Evolutionary conservation across 805 yeast species (phyloP).

Genomic region (Zygosaccharomyces bailii): DNA sequence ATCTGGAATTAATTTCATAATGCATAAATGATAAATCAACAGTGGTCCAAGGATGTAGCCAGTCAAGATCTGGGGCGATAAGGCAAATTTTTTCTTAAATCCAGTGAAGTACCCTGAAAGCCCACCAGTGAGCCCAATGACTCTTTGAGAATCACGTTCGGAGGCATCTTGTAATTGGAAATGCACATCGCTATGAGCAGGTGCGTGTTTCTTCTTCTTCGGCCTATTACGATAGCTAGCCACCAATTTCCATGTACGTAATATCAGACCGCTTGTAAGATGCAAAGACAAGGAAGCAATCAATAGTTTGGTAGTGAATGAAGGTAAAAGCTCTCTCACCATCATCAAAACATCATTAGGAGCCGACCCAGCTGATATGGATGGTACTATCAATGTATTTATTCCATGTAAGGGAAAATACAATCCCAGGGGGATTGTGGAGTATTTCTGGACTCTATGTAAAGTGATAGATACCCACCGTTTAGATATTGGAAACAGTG

Average conservation of each 20-base stretch:
- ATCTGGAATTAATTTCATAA: constrained; percentile 24
- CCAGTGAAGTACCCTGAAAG: constrained; percentile 28
- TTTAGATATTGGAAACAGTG: constrained; percentile 16
- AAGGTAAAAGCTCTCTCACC: constrained; percentile 25
- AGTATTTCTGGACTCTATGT: constrained; percentile 23
- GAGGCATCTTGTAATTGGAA: constrained; percentile 13
- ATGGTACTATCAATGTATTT: constrained; percentile 24
- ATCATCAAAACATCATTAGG: constrained; percentile 30
- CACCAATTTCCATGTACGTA: constrained; percentile 17
- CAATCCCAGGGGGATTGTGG: constrained; percentile 23
- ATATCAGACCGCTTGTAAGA: constrained; percentile 17
- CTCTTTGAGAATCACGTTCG: constrained; percentile 21
- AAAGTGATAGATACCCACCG: constrained; percentile 13
- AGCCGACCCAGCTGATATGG: constrained; percentile 19
- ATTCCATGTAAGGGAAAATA: constrained; percentile 29
- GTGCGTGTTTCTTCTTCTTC: constrained; percentile 3
- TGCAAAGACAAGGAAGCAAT: constrained; percentile 11
- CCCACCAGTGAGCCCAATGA: constrained; percentile 27
- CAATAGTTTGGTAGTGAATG: constrained; percentile 20
- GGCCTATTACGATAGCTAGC: constrained; percentile 2
- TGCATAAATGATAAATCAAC: constrained; percentile 20
- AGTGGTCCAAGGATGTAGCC: constrained; percentile 25
- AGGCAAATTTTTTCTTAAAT: constrained; percentile 16
- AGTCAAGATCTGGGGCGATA: constrained; percentile 24
- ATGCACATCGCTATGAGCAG: constrained; percentile 8